Evolutionary conservation across 1,284 basidiomycete genomes (phyloP), one percentile per base, ranked within the genome.

Genomic region (Malassezia nana): DNA sequence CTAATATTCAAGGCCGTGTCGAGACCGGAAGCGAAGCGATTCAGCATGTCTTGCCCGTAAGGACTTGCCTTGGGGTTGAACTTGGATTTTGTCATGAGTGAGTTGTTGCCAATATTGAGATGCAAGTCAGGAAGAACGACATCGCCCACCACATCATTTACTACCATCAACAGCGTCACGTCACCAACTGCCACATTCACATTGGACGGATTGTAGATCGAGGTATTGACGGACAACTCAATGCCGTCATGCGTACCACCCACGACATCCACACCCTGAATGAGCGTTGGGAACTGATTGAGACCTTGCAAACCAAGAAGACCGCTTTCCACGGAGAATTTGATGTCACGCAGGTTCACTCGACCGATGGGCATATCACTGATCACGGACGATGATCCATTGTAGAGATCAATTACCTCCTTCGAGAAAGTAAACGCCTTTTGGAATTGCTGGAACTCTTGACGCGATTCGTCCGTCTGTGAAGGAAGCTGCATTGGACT

Each of bases 161-260:
- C 77, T 60, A 78, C 76, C 16, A 87, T 76, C 59, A 83, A 80
- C 58, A 87, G 69, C 16, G 55, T 64, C 32, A 63, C 63, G 56
- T 71, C 63, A 38, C 72, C 73, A 10, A 66, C 57, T 35, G 46
- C 72, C 22, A 87, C 74, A 56, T 83, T 79, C 58, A 87, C 76
- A 67, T 81, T 84, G 18, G 83, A 85, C 2, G 84, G 85, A 68
- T 87, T 87, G 66, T 77, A 69, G n/a, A 87, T 83, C 22, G 64
- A 62, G 40, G 69, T 67, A 55, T 78, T 76, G 52, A 87, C 85
- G 13, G 72, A 77, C 45, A 87, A 78, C 9, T 77, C 74, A 52
- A 87, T 80, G 22, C 79, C 82, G 24, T 82, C 79, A n/a, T 73
- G 64, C 3, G 81, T 82, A 22, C 85, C 86, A 48, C 84, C 84